Percentiles rank a stretch among this genome's conserved stretches.
Conservation (phyloP, 257 asterid species). For the Parsonsia alboflavescens region DNA sequence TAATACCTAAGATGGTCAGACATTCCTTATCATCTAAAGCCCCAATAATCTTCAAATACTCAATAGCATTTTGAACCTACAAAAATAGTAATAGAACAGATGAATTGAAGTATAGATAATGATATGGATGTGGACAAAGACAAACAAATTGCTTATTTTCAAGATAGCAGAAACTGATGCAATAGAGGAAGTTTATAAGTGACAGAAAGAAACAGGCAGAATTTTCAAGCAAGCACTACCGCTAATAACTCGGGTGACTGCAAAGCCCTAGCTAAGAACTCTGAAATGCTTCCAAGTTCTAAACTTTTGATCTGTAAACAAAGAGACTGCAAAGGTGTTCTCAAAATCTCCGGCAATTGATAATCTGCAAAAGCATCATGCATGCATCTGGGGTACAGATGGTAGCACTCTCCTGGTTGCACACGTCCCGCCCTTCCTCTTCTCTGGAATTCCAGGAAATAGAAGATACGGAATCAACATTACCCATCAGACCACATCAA, state of each 20-base stretch:
- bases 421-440: conserved; percentile 99
- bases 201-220: conserved; percentile 5
- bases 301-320: conserved; percentile 94
- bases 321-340: conserved; percentile 94
- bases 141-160: not conserved
- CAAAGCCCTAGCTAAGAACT: conserved; percentile 78
- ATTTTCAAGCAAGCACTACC: conserved; percentile 42
- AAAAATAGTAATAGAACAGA: conserved; percentile 12
- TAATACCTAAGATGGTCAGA: conserved; percentile 79
- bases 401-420: conserved; percentile 95
- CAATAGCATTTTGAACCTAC: conserved; percentile 92
- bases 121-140: not conserved
- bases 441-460: conserved; percentile 51
- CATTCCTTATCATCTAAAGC: conserved; percentile 88
- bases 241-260: conserved; percentile 90
- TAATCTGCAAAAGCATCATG: conserved; percentile 78
- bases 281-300: conserved; percentile 79
- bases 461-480: conserved; percentile 12
- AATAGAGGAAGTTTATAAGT: not conserved
- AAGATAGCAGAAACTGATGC: not conserved
- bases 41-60: conserved; percentile 78
- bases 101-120: conserved; percentile 1
- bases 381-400: conserved; percentile 83
- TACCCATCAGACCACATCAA: not conserved
- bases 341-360: conserved; percentile 88